Evolutionary conservation across 176 grass and related monocot species (phyloP).

Genomic region (Bromus sterilis): DNA sequence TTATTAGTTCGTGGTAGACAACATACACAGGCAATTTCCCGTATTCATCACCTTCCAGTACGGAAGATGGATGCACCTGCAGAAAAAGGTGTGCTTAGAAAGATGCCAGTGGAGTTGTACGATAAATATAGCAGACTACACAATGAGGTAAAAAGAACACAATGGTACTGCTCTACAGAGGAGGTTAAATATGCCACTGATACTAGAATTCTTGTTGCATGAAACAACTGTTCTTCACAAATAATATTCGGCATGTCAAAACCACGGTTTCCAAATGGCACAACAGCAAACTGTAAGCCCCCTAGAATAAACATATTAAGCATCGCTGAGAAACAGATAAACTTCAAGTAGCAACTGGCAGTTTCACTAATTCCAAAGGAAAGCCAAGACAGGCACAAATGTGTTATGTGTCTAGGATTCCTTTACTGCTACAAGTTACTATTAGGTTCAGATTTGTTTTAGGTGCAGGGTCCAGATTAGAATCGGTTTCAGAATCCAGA

Average conservation of each 20-base stretch:
- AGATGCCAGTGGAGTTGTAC: not conserved
- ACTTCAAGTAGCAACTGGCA: not conserved
- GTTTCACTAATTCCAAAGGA: not conserved
- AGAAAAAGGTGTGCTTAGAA: not conserved
- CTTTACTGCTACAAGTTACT: too few species aligned
- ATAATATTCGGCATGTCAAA: not conserved
- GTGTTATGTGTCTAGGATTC: too few species aligned
- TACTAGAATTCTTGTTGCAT: not conserved
- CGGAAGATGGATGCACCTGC: conserved; percentile 92
- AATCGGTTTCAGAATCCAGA: too few species aligned
- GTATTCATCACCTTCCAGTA: conserved; percentile 74
- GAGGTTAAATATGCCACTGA: not conserved
- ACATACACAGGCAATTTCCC: conserved; percentile 76
- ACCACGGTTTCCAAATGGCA: not conserved
- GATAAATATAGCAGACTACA: not conserved
- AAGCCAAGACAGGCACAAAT: not conserved
- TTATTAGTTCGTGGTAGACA: conserved; percentile 89
- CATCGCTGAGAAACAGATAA: not conserved
- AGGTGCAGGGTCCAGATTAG: too few species aligned
- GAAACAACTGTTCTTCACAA: not conserved
- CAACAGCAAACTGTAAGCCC: not conserved
- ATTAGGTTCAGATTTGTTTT: too few species aligned
- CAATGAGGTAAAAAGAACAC: not conserved
- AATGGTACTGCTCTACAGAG: not conserved
- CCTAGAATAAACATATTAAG: not conserved